These are phyloP conservation scores for Sporothrix pseudoabietina DNA, from an alignment of 2,329 filamentous ascomycete genomes.

Conservation along the genomic window DNA sequence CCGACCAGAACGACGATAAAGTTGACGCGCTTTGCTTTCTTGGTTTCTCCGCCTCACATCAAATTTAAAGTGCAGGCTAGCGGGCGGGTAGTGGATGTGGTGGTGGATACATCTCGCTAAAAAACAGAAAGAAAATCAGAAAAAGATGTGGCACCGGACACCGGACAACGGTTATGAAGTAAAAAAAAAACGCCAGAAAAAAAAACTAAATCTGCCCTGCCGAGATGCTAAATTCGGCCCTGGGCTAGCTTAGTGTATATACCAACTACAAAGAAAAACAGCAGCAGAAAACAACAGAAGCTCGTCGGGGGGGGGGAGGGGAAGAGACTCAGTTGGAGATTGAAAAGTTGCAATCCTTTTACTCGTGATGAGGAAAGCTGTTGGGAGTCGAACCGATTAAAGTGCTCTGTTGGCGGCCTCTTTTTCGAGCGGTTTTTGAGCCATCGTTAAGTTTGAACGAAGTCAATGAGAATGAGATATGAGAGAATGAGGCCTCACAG, in stretches of 20 bases:
- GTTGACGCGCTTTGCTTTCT: neutral
- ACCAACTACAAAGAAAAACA: neutral
- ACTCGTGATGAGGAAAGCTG: neutral
- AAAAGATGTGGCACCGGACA: neutral
- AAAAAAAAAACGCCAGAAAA: neutral
- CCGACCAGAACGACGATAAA: too few species aligned
- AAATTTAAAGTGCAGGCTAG: neutral
- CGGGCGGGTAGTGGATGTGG: neutral
- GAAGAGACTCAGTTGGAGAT: neutral
- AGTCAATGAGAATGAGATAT: neutral
- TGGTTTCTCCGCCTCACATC: too few species aligned
- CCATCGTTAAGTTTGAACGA: neutral
- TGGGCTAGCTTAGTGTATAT: neutral
- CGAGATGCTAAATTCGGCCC: slow-evolving; percentile 3
- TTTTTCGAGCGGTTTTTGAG: neutral
- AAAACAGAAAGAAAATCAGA: neutral
- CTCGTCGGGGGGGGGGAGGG: neutral
- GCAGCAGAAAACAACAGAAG: neutral
- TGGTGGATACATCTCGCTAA: neutral
- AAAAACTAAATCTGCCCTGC: neutral
- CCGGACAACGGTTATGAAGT: neutral
- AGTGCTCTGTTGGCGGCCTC: neutral
- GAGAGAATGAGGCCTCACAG: neutral
- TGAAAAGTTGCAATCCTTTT: neutral
- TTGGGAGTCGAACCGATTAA: neutral